Evolutionary conservation across 164 flowering plant genomes (phyloP).

Genomic region (Berberis thunbergii): DNA sequence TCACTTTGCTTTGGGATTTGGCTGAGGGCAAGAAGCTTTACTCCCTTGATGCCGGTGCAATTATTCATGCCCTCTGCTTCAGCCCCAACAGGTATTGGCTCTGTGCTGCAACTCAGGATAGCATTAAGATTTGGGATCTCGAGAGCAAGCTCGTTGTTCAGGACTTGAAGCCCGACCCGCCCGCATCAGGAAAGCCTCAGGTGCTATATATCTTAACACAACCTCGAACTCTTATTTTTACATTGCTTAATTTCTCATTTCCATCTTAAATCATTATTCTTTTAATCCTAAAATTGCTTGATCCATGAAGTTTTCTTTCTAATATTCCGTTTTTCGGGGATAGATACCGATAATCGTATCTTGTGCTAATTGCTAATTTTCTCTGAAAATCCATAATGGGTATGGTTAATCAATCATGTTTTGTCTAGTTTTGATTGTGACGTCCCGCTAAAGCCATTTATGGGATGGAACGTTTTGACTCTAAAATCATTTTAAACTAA

Average conservation of each 20-base stretch:
- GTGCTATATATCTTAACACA: background rate
- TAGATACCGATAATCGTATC: too few relatives aligned
- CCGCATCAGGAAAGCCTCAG: background rate
- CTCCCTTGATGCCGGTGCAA: conserved; percentile 57
- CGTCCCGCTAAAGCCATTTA: too few relatives aligned
- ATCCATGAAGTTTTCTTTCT: too few relatives aligned
- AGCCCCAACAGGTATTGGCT: conserved; percentile 91
- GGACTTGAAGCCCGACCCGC: conserved; percentile 32
- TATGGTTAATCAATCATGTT: too few relatives aligned
- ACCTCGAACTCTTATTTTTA: background rate
- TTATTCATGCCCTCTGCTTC: conserved; percentile 71
- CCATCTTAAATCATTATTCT: too few relatives aligned
- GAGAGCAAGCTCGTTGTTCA: conserved; percentile 74
- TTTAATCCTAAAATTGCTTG: too few relatives aligned
- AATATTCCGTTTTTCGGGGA: too few relatives aligned
- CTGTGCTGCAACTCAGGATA: conserved; percentile 64
- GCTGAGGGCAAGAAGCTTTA: conserved; percentile 75
- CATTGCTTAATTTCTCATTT: background rate
- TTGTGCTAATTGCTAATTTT: too few relatives aligned
- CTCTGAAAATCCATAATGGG: too few relatives aligned
- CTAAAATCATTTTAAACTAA: too few relatives aligned
- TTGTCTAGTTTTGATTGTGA: too few relatives aligned
- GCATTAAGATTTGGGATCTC: conserved; percentile 79
- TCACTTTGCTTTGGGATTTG: conserved; percentile 73
- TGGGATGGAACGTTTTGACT: too few relatives aligned